Evolutionary conservation across 2,329 filamentous ascomycete species (phyloP).

Genomic region (Diaporthe amygdali): DNA sequence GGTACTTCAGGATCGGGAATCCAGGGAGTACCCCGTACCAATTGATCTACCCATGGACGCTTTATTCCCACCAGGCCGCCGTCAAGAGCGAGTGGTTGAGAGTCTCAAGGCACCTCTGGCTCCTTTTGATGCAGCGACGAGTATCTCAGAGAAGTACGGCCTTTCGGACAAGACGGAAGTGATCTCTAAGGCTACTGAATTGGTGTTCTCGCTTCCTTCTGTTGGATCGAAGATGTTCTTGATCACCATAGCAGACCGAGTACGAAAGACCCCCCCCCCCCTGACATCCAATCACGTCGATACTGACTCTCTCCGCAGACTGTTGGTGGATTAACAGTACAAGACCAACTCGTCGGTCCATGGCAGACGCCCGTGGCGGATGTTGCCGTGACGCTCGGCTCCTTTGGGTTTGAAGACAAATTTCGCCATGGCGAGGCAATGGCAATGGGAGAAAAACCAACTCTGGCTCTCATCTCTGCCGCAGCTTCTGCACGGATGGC

Average conservation of each 20-base stretch:
- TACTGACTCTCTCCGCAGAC: slow-evolving; percentile 44
- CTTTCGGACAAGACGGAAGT: slow-evolving; percentile 19
- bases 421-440: slow-evolving; percentile 90
- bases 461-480: slow-evolving; percentile 85
- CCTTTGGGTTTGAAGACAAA: slow-evolving; percentile 69
- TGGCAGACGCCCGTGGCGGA: slow-evolving; percentile 96
- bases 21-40: slow-evolving; percentile 71
- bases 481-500: slow-evolving; percentile 95
- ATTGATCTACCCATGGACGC: slow-evolving; percentile 91
- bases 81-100: slow-evolving; percentile 76
- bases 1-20: slow-evolving; percentile 82
- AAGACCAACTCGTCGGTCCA: slow-evolving; percentile 95
- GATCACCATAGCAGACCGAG: slow-evolving; percentile 91
- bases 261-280: neutral
- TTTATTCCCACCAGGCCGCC: slow-evolving; percentile 87
- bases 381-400: slow-evolving; percentile 88
- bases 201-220: slow-evolving; percentile 83
- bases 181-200: slow-evolving; percentile 69
- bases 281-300: neutral
- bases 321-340: slow-evolving; percentile 84
- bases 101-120: slow-evolving; percentile 71
- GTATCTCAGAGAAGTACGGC: slow-evolving; percentile 69
- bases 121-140: slow-evolving; percentile 71
- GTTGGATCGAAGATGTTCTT: slow-evolving; percentile 98
- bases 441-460: slow-evolving; percentile 94